These are phyloP conservation scores for Olyra latifolia DNA, from an alignment of 176 grass and related monocot genomes.

Conservation along the genomic window DNA sequence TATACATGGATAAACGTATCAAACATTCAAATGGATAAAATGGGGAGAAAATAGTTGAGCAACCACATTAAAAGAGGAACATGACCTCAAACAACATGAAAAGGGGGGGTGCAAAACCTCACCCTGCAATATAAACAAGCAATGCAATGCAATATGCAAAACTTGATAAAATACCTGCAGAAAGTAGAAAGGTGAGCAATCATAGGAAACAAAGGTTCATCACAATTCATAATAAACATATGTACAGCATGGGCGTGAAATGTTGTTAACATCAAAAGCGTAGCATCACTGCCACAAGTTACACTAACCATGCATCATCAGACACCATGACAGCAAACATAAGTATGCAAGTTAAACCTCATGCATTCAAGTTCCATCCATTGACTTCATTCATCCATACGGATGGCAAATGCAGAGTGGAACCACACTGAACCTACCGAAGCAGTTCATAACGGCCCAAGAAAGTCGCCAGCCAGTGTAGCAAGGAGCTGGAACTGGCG, in stretches of 20 bases:
- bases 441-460: conserved; percentile 68
- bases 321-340: not conserved
- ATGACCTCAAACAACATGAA: not conserved
- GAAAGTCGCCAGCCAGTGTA: conserved; percentile 81
- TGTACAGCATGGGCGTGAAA: not conserved
- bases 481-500: conserved; percentile 84
- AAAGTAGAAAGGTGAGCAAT: not conserved
- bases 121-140: not conserved
- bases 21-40: not conserved
- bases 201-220: not conserved
- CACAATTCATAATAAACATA: conserved; percentile 8
- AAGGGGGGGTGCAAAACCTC: not conserved
- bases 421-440: not conserved
- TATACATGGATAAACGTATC: not conserved
- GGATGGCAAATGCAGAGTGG: conserved; percentile 26
- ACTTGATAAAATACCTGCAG: not conserved
- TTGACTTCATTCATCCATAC: conserved; percentile 15
- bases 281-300: not conserved
- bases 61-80: not conserved
- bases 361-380: not conserved
- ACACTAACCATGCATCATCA: not conserved
- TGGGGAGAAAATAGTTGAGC: not conserved
- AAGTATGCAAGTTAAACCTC: not conserved
- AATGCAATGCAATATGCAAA: not conserved
- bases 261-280: not conserved